Base-by-base conservation (phyloP, 2,329 filamentous ascomycete genomes). In the Monosporascus cannonballus region DNA sequence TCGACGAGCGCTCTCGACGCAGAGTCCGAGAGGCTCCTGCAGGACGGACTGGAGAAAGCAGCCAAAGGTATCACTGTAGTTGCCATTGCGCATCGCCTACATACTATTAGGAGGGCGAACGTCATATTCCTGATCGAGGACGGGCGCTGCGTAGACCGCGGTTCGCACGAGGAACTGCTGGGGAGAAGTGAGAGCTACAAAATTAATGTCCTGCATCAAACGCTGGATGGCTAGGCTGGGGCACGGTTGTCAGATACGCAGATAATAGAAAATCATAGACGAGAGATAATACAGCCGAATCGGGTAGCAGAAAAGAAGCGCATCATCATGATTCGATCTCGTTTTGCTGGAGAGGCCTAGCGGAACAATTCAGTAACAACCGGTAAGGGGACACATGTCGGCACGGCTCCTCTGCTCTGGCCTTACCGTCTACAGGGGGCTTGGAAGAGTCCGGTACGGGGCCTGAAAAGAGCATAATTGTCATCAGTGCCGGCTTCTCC, bases 391-490 rank as follows among this genome's bases (percentile, higher is more conserved):
- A 83, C 86, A 18, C 89, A 96, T 70, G 84, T 93, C 30, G 17
- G 89, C 90, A 27, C 84, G 86, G 61, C 86, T 96, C 59, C 59
- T 87, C 89, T 95, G 90, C 71, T 89, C 89, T 46, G 89, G 89
- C 67, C 85, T 94, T 71, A 94, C 90, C 15, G 90, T 93, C 59
- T 95, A 94, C 80, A 93, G 91, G 76, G 90, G 87, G 17, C 71
- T 9, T 95, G 55, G 95, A 95, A 76, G 90, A 94, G 72, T 90
- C 89, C 0, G 84, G 82, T 41, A 85, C 80, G 27, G 76, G 79
- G 52, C 84, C 90, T 2, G 90, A 90, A 30, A 84, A 95, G 70
- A 85, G 78, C 39, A 83, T 96, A 24, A 90, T 89, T 60, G 86
- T 96, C 58, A 89, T 95, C 56, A 91, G 91, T 66, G 90, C 90